Evolutionary conservation across 495 filamentous ascomycete species (phyloP), one percentile per base, ranked within the genome.

Genomic region (Penicillium paxilli): DNA sequence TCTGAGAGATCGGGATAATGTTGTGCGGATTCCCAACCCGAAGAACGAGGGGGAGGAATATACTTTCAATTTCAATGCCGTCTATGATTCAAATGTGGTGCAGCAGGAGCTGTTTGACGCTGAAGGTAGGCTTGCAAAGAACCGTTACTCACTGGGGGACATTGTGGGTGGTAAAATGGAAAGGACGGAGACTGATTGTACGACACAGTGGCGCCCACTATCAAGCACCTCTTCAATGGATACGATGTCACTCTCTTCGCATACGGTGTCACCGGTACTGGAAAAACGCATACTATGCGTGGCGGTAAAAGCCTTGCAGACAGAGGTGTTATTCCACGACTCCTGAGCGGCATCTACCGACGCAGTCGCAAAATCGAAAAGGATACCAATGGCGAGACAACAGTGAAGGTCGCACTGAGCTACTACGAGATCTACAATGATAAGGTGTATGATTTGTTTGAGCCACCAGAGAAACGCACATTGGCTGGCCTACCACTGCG

Each of bases 341-440:
- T 98, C 35, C 79, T 98, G 7, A 95, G 91, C 60, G 85, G 82
- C 57, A 89, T 98, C 49, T 98, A 94, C 62, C 81, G 93, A 51
- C 77, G 88, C 30, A 87, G 87, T 35, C 86, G 89, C 62, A 97
- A 96, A 75, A 85, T 96, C 5, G 84, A 87, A 52, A 96, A 94
- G 66, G 92, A 97, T 58, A 84, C 85, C 40, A 79, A 80, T 7
- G 92, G 87, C 2, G 81, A 83, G 35, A 94, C 85, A 0, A 79
- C 75, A 2, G 91, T 96, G 37, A 75, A 82, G 28, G 91, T 96
- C 8, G 80, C 85, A 12, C 83, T 98, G 62, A 93, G 88, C 33
- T 98, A 98, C 73, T 98, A 96, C 73, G 94, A 98, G 63, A 98
- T 98, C 48, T 98, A 98, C 73, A 97, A 97, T 66, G 90, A 94